Percentiles rank a stretch among this genome's conserved stretches.
Conservation (phyloP, 1,284 basidiomycete species). For the Ceratobasidium sp. region DNA sequence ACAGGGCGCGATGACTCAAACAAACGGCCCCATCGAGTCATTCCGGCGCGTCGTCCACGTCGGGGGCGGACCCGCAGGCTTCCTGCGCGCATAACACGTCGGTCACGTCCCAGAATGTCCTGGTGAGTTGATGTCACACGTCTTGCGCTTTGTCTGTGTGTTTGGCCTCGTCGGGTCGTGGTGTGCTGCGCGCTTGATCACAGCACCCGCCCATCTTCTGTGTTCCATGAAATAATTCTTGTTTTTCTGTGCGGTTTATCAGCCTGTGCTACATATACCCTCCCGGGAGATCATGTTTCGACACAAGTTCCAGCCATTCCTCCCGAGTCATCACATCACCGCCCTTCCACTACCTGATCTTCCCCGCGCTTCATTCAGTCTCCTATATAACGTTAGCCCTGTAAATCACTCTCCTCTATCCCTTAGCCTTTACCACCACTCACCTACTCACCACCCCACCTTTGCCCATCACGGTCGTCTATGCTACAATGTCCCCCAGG, state of each 20-base stretch:
- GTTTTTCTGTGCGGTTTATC: constrained; percentile 23
- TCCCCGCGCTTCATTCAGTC: constrained; percentile 11
- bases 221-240: constrained; percentile 6
- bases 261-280: constrained; percentile 22
- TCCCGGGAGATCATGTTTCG: constrained; percentile 10
- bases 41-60: constrained; percentile 4
- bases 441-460: not conserved
- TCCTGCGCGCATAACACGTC: too few species aligned
- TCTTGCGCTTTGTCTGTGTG: constrained; percentile 11
- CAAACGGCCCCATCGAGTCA: too few species aligned
- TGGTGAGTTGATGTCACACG: constrained; percentile 18
- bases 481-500: constrained; percentile 10
- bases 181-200: constrained; percentile 4
- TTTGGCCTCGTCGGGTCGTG: constrained; percentile 1
- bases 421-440: not conserved
- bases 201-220: not conserved
- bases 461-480: not conserved
- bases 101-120: not conserved
- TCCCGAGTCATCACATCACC: constrained; percentile 32
- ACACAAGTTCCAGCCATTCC: not conserved
- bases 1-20: not conserved
- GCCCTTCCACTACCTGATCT: not conserved
- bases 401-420: constrained; percentile 4
- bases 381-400: not conserved
- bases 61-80: not conserved